Conservation (phyloP, 305 asterid genomes). For the Fraxinus platypoda region DNA sequence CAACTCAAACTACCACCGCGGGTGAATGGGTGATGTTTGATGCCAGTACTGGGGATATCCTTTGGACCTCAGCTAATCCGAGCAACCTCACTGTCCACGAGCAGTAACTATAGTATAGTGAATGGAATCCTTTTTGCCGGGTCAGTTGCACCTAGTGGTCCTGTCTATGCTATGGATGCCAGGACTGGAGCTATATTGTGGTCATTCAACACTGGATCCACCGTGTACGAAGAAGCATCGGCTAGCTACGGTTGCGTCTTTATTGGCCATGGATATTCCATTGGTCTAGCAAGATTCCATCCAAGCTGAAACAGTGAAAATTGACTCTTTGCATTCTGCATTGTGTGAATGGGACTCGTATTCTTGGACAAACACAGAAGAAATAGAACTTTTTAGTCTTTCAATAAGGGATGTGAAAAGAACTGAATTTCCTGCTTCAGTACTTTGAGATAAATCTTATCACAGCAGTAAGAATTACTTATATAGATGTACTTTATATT, state of each 20-base stretch:
- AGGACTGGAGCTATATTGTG: slow-evolving; percentile 37
- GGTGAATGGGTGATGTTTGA: slow-evolving; percentile 83
- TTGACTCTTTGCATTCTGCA: slow-evolving; percentile 62
- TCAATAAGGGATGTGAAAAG: no score
- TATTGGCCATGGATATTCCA: slow-evolving; percentile 66
- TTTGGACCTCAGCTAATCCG: slow-evolving; percentile 64
- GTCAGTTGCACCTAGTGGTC: slow-evolving; percentile 54
- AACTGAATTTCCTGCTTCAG: no score
- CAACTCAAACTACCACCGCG: slow-evolving; percentile 41
- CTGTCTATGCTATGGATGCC: slow-evolving; percentile 64
- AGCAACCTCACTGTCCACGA: slow-evolving; percentile 55
- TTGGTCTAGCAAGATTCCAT: slow-evolving; percentile 49
- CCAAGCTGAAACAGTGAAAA: slow-evolving; percentile 71
- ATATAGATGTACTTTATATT: no score
- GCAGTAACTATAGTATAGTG: slow-evolving; percentile 35
- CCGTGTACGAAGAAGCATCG: slow-evolving; percentile 69
- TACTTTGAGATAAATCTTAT: no score
- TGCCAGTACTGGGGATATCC: slow-evolving; percentile 50
- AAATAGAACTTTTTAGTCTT: background rate
- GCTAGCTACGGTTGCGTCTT: slow-evolving; percentile 61
- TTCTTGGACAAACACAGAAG: no score
- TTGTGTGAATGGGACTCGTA: background rate
- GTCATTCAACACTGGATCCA: slow-evolving; percentile 56
- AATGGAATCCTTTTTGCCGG: slow-evolving; percentile 55
- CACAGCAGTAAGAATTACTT: no score